Evolutionary conservation across 305 asterid species (phyloP).

Genomic region (Andrographis paniculata): DNA sequence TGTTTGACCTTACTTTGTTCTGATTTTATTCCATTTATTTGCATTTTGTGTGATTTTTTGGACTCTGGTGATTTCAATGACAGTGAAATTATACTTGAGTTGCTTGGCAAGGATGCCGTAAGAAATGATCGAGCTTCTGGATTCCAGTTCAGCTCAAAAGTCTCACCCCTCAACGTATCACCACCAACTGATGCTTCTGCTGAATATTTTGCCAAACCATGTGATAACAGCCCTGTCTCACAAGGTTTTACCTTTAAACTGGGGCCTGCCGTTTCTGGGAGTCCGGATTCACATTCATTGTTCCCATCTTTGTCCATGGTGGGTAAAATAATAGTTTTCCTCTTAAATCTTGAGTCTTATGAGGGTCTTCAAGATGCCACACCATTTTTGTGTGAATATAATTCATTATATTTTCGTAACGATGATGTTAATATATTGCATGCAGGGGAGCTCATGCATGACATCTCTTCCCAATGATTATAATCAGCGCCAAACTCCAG

Average conservation of each 20-base stretch:
- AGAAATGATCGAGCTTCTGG: constrained; percentile 22
- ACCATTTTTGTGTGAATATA: neutral
- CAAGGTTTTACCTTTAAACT: constrained; percentile 26
- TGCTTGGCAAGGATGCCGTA: constrained; percentile 22
- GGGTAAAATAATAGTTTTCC: constrained; percentile 14
- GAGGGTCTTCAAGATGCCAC: constrained; percentile 7
- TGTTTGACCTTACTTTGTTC: too few relatives aligned
- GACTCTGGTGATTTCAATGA: constrained; percentile 18
- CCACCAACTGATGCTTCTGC: constrained; percentile 21
- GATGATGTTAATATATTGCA: constrained; percentile 11
- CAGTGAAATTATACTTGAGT: constrained; percentile 26
- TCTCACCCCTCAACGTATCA: constrained; percentile 22
- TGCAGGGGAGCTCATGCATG: constrained; percentile 32
- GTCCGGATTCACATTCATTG: constrained; percentile 23
- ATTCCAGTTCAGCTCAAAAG: constrained; percentile 21
- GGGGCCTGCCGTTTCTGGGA: constrained; percentile 25
- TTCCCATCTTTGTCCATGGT: constrained; percentile 24
- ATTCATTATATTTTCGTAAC: constrained; percentile 2
- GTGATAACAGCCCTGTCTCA: constrained; percentile 19
- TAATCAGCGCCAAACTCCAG: constrained; percentile 19
- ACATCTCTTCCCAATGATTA: constrained; percentile 26
- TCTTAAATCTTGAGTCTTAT: constrained; percentile 10
- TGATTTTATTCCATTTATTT: constrained; percentile 6
- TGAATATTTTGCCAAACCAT: constrained; percentile 20
- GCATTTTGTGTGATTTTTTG: constrained; percentile 1